A percentile compares a stretch with the other conserved stretches of the same genome.
These are phyloP conservation scores for Zygosaccharomyces pseudobailii DNA, from an alignment of 1,139 yeast species.

Conservation along the genomic window DNA sequence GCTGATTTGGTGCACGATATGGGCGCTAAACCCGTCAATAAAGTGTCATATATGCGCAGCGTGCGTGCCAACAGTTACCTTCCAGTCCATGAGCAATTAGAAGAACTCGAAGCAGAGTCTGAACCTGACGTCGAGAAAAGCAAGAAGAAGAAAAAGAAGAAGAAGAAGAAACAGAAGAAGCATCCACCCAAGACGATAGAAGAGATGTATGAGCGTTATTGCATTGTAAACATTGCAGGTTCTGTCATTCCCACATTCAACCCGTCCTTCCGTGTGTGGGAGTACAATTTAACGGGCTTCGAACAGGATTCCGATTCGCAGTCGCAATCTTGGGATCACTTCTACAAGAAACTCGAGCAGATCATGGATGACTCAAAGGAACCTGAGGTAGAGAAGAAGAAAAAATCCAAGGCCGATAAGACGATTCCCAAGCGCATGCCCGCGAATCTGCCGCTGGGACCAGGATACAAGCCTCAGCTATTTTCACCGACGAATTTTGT, in stretches of 20 bases:
- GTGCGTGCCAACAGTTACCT: constrained; percentile 52
- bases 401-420: constrained; percentile 45
- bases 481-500: constrained; percentile 69
- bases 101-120: constrained; percentile 2
- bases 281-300: constrained; percentile 64
- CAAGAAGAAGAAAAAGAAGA: constrained; percentile 19
- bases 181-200: constrained; percentile 36
- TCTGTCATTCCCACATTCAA: constrained; percentile 84
- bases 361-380: constrained; percentile 20
- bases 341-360: constrained; percentile 46
- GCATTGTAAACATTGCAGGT: constrained; percentile 65
- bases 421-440: constrained; percentile 70
- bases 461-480: constrained; percentile 65
- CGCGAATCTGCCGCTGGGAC: constrained; percentile 51
- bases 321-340: constrained; percentile 48
- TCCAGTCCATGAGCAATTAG: constrained; percentile 21
- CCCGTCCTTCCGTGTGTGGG: constrained; percentile 82
- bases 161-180: constrained; percentile 41
- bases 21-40: constrained; percentile 65
- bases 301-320: constrained; percentile 18
- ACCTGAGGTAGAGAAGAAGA: constrained; percentile 18
- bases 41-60: constrained; percentile 55
- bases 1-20: constrained; percentile 32
- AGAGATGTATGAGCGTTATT: constrained; percentile 50
- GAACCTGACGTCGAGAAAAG: constrained; percentile 2